Evolutionary conservation across 2,329 filamentous ascomycete species (phyloP).

Genomic region (Fusarium tanahbumbuense): DNA sequence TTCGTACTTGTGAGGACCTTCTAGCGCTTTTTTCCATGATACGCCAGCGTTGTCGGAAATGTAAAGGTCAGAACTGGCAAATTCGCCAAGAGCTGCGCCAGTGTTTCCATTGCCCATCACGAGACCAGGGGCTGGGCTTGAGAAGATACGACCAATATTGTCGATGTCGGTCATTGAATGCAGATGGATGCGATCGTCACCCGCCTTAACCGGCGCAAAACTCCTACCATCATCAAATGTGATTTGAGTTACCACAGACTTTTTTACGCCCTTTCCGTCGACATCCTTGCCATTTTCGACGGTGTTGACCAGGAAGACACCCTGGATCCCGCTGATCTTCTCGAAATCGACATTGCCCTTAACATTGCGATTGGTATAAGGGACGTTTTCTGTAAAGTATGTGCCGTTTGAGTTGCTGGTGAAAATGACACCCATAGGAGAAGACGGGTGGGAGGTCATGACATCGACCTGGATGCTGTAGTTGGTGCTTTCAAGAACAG

Average conservation of each 20-base stretch:
- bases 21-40: slow-evolving; percentile 80
- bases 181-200: slow-evolving; percentile 79
- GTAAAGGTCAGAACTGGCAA: slow-evolving; percentile 81
- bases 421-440: slow-evolving; percentile 87
- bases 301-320: slow-evolving; percentile 88
- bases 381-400: slow-evolving; percentile 91
- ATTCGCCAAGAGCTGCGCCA: slow-evolving; percentile 77
- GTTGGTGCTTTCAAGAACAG: slow-evolving; percentile 93
- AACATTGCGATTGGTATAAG: slow-evolving; percentile 87
- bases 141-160: slow-evolving; percentile 89
- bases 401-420: slow-evolving; percentile 98
- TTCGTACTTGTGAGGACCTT: slow-evolving; percentile 93
- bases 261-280: slow-evolving; percentile 64
- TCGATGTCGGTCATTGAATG: slow-evolving; percentile 90
- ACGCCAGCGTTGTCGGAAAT: slow-evolving; percentile 92
- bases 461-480: slow-evolving; percentile 99
- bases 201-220: slow-evolving; percentile 78
- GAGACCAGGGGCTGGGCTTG: slow-evolving; percentile 90
- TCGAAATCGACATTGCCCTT: slow-evolving; percentile 91
- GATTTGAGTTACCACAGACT: slow-evolving; percentile 82
- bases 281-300: slow-evolving; percentile 89
- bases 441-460: slow-evolving; percentile 73
- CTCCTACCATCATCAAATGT: slow-evolving; percentile 95
- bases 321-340: slow-evolving; percentile 90
- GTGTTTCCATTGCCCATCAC: slow-evolving; percentile 95